phyloP scores from a whole-genome alignment of 257 asterid genomes.

The Ajuga chamaepitys region DNA sequence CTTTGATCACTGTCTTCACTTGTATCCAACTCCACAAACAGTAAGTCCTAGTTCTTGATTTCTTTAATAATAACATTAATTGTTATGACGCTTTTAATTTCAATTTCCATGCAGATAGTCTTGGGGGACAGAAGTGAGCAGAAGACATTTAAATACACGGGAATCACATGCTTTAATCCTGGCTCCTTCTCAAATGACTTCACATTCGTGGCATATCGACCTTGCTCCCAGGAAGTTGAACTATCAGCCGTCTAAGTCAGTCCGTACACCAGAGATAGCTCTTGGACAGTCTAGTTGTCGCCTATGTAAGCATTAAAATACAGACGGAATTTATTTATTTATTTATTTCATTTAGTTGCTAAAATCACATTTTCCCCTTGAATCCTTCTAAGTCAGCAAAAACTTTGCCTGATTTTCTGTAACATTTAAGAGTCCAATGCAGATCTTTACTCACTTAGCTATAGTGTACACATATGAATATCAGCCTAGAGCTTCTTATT shows the following conservation, averaged over 20 bases:
- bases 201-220: conserved; percentile 75
- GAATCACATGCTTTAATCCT: conserved; percentile 89
- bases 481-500: neutral
- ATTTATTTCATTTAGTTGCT: neutral
- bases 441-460: neutral
- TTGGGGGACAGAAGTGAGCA: conserved; percentile 92
- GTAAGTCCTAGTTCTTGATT: conserved; percentile 29
- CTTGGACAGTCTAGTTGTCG: neutral
- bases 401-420: neutral
- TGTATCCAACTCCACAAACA: conserved; percentile 87
- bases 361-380: neutral
- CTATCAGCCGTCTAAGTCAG: conserved; percentile 56
- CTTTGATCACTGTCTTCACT: conserved; percentile 88
- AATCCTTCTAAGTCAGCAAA: neutral
- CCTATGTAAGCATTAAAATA: conserved; percentile 8
- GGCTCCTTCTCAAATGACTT: conserved; percentile 89
- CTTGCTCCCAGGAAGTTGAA: conserved; percentile 84
- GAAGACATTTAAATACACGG: conserved; percentile 68
- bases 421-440: conserved; percentile 11
- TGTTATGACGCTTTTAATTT: conserved; percentile 2
- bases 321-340: neutral
- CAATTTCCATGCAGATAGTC: conserved; percentile 55
- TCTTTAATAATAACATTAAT: conserved; percentile 10
- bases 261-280: conserved; percentile 1
- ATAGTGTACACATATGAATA: neutral